Evolutionary conservation across 2,329 filamentous ascomycete species (phyloP).

Genomic region (Fusarium bactridioides): DNA sequence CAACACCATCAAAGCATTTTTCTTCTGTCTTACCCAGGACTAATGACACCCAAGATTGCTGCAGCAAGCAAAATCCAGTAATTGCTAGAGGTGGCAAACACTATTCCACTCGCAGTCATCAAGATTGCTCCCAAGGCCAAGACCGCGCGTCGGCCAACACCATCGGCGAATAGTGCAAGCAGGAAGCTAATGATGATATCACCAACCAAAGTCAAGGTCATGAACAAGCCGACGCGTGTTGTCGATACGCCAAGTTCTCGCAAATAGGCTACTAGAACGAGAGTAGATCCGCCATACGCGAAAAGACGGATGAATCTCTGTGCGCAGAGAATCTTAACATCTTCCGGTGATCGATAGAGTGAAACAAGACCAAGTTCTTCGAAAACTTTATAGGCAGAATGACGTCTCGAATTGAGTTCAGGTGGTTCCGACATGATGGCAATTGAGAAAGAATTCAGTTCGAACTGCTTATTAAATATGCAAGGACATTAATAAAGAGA

Average conservation of each 20-base stretch:
- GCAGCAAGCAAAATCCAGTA: conserved; percentile 67
- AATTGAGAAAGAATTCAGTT: no score
- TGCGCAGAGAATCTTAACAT: conserved; percentile 61
- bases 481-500: fast-evolving
- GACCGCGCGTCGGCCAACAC: conserved; percentile 61
- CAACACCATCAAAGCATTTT: fast-evolving
- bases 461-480: fast-evolving
- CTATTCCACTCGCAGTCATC: conserved; percentile 63
- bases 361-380: conserved; percentile 42
- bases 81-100: conserved; percentile 60
- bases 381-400: not conserved
- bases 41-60: conserved; percentile 68
- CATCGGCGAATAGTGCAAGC: conserved; percentile 66
- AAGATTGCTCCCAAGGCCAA: conserved; percentile 61
- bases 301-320: conserved; percentile 69
- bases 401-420: not conserved
- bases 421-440: not conserved
- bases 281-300: conserved; percentile 67
- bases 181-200: conserved; percentile 67
- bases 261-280: conserved; percentile 66
- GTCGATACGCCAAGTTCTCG: conserved; percentile 58
- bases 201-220: conserved; percentile 69
- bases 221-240: conserved; percentile 66
- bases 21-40: conserved; percentile 53
- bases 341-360: conserved; percentile 28